Evolutionary conservation across 1,139 yeast species (phyloP).

Genomic region (Magnusiomyces ingens): DNA sequence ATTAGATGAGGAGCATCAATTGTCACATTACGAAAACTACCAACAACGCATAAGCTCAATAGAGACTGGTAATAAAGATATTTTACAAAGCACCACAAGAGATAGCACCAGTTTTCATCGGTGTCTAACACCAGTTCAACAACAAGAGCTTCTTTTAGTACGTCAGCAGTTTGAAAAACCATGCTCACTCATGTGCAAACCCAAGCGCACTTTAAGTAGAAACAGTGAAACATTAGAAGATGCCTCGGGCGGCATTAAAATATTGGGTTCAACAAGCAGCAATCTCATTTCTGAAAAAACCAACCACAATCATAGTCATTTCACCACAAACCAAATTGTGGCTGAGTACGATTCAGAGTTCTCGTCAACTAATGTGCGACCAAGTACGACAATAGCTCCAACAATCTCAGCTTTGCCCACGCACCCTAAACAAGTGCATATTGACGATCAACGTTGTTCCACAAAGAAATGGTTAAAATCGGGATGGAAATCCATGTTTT

Average conservation of each 20-base stretch:
- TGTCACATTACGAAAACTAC: neutral
- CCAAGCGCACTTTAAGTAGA: neutral
- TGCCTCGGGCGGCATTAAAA: neutral
- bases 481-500: no score
- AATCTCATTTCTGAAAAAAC: no score
- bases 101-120: neutral
- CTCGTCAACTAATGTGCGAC: no score
- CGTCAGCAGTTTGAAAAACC: neutral
- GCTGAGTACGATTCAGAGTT: no score
- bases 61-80: neutral
- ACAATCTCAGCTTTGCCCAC: no score
- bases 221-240: neutral
- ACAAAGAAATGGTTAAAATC: no score
- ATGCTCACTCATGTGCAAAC: neutral
- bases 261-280: neutral
- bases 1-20: neutral
- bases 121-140: neutral
- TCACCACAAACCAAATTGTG: no score
- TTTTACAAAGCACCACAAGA: neutral
- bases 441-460: no score
- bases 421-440: no score
- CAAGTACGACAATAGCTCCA: no score
- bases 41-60: neutral
- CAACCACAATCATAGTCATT: no score
- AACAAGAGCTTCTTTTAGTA: neutral